Conservation (phyloP, 306 rosid genomes). For the Alnus glutinosa region DNA sequence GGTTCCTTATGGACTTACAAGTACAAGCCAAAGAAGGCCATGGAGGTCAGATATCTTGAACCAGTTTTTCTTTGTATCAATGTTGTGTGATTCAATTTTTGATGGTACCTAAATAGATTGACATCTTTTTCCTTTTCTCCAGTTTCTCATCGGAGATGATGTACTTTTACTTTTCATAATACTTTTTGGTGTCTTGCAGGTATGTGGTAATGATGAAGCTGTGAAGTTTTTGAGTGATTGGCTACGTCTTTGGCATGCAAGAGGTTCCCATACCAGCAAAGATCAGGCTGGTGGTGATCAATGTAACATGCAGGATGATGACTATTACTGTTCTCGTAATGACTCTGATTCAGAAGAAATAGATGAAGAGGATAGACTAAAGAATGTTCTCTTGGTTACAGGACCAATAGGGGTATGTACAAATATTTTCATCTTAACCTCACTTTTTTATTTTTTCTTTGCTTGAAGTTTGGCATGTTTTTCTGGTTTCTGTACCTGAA, state of each 20-base stretch:
- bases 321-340: slow-evolving; percentile 43
- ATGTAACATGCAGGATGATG: slow-evolving; percentile 28
- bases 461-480: slow-evolving; percentile 1
- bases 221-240: slow-evolving; percentile 68
- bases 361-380: slow-evolving; percentile 42
- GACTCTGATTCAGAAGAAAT: slow-evolving; percentile 49
- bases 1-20: slow-evolving; percentile 67
- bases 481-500: slow-evolving; percentile 24
- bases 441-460: slow-evolving; percentile 6
- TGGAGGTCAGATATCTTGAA: slow-evolving; percentile 53
- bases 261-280: slow-evolving; percentile 40
- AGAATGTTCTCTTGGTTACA: slow-evolving; percentile 73
- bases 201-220: slow-evolving; percentile 79
- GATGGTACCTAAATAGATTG: slow-evolving; percentile 10
- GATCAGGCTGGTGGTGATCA: slow-evolving; percentile 37
- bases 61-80: slow-evolving; percentile 7
- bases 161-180: background rate
- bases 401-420: slow-evolving; percentile 83
- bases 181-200: slow-evolving; percentile 43
- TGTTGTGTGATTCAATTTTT: slow-evolving; percentile 23
- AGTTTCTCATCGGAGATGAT: background rate
- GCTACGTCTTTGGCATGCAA: slow-evolving; percentile 75
- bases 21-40: slow-evolving; percentile 78
- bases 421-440: slow-evolving; percentile 19
- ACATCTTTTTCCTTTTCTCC: background rate